Base-by-base conservation (phyloP, 495 filamentous ascomycete genomes). In the Aspergillus bridgeri region DNA sequence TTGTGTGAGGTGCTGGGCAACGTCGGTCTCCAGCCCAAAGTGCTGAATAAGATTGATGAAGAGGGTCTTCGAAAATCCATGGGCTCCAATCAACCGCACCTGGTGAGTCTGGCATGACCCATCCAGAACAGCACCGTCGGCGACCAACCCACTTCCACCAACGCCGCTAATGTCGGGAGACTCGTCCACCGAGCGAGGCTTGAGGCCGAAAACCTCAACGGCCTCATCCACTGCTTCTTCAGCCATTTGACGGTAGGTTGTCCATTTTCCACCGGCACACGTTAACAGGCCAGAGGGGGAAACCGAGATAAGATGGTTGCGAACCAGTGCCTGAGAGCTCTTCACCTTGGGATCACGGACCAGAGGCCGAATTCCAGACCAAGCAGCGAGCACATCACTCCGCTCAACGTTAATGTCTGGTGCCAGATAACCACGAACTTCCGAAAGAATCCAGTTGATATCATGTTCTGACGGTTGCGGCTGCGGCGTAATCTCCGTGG, bases 31-130 rank as follows among this genome's bases (percentile, higher is more conserved):
- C 58, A 98, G 75, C 58, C 94, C 94, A 68, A 91, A 98, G 75
- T 96, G 91, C 71, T 98, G 94, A 70, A 98, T 96, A 11, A 98
- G 80, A 74, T 96, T 93, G 83, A 98, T 98, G 75, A 98, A 98
- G 19, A 98, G 84, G 3, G 92, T 98, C 71, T 96, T 92, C 66
- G 85, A 89, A 76, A 84, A 98, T 55, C 94, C 93, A 71, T 98
- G 94, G 2, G 94, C 94, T 65, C 94, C 94, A 61, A 98, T 80
- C 29, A 98, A 79, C 43, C 91, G 87, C 53, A 97, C 89, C 59
- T 87, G 82, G 67, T 98, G 93, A 21, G 94, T 98, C 71, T 96
- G 90, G 76, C 94, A 98, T 51, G 75, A 77, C 46, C 93, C 93
- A 71, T 97, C 86, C 33, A 96, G 86, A 38, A 75, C 74, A 27